Conservation (phyloP, 495 filamentous ascomycete genomes). For the Acidiella bohemica region DNA sequence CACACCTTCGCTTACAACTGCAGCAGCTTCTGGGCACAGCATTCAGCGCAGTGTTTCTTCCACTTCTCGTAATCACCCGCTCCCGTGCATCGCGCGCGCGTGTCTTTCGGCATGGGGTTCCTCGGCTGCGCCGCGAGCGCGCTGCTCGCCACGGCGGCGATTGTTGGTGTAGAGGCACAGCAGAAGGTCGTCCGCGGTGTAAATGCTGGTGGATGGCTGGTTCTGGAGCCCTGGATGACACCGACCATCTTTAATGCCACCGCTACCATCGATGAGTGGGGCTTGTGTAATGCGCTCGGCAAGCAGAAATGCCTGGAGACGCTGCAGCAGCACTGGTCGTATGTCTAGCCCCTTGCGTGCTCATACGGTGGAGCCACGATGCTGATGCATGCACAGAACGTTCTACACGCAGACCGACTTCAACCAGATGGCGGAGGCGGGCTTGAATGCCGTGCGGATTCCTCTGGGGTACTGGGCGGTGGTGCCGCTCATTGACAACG, state of each 20-base stretch:
- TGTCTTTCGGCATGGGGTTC: not conserved
- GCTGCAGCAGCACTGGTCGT: constrained; percentile 12
- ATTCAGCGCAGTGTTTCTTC: too few relatives aligned
- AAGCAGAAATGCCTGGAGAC: not conserved
- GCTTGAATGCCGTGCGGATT: constrained; percentile 6
- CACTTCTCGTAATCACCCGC: too few relatives aligned
- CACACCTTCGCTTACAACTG: not conserved
- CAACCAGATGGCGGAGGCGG: constrained; percentile 1
- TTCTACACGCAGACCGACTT: constrained; percentile 10
- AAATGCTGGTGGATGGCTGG: constrained; percentile 12
- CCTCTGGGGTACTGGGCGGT: constrained; percentile 15
- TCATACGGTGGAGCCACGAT: not conserved
- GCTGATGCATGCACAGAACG: constrained; percentile 1
- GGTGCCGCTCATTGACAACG: constrained; percentile 6
- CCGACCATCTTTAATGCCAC: constrained; percentile 4
- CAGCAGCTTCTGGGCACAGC: not conserved
- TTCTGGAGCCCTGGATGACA: constrained; percentile 12
- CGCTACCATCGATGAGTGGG: constrained; percentile 4
- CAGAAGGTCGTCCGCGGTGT: constrained; percentile 7
- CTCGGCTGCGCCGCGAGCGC: not conserved
- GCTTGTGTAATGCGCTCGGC: constrained; percentile 8
- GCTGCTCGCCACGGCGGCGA: not conserved
- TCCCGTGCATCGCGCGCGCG: too few relatives aligned
- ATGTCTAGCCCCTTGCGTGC: not conserved
- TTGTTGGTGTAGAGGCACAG: not conserved